Base-by-base conservation (phyloP, 768 basidiomycete species). In the Tylopilus sp. region DNA sequence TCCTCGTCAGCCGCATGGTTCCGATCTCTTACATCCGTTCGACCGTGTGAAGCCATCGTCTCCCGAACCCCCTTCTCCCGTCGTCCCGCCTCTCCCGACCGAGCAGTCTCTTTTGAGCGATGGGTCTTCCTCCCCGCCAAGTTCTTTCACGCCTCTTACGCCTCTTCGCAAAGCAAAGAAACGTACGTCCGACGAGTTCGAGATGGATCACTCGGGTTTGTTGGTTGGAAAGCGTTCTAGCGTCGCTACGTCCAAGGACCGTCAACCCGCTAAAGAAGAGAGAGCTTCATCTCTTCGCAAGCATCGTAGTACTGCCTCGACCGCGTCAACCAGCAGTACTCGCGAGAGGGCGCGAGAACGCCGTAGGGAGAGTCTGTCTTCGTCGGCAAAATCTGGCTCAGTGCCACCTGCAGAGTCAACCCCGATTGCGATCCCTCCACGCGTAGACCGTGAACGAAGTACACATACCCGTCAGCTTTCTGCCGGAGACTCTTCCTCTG, bases 131-230 rank as follows among this genome's bases (percentile, higher is more conserved):
- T 78, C 81, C 0, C 84, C 88, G 19, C 87, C 87, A 3, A 87
- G 80, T 56, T 73, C 88, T n/a, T 89, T 86, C 64, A 65, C 67
- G 12, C 67, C 63, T 0, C 68, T 72, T 65, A 67, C 64, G 0
- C 66, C 66, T n/a, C 68, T 72, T 11, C 80, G 82, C 33, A 83
- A 79, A 53, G 78, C 86, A 6, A 82, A 80, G 71, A 90, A 89
- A 62, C 82, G 88, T 25, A 84, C 85, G 0, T 91, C 89, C 3
- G 89, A 89, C 49, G 89, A 91, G 65, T 89, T 90, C 64, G 88
- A 89, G 63, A 72, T 87, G 74, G 89, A 91, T 63, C 81, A 89
- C 49, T 72, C 80, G 8, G 87, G 88, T 6, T 66, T 72, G 28
- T 71, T 87, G 45, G 72, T 82, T 14, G 78, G 81, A 10, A 87